These are phyloP conservation scores for Phycomyces nitens DNA, from an alignment of 192 early-diverging fungal genomes.

Conservation along the genomic window DNA sequence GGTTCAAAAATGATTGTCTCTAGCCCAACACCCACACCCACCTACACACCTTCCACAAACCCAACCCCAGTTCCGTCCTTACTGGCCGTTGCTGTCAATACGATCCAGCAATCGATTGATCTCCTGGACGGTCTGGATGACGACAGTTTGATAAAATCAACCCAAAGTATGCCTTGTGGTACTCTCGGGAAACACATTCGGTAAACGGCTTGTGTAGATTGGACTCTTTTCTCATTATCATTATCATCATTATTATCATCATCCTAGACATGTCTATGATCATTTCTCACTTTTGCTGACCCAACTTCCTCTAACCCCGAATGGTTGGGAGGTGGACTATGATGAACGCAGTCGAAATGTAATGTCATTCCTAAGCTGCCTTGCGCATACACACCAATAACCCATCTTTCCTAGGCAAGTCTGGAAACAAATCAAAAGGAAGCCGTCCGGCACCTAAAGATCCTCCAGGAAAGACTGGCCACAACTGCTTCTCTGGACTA, in stretches of 20 bases:
- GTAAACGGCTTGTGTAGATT: too few species aligned
- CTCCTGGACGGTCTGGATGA: constrained; percentile 21
- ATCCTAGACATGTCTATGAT: constrained; percentile 40
- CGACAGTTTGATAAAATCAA: constrained; percentile 36
- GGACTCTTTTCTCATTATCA: not conserved
- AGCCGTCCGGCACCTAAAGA: constrained; percentile 31
- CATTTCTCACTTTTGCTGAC: constrained; percentile 41
- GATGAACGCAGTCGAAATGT: constrained; percentile 44
- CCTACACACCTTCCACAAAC: not conserved
- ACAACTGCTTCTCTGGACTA: constrained; percentile 1
- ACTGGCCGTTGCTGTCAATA: constrained; percentile 12
- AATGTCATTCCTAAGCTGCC: constrained; percentile 12
- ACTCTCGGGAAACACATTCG: constrained; percentile 53
- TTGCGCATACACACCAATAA: too few species aligned
- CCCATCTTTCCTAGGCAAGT: constrained; percentile 28
- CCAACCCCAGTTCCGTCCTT: not conserved
- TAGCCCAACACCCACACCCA: not conserved
- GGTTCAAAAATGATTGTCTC: not conserved
- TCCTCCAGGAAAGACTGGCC: constrained; percentile 23
- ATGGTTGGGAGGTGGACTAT: constrained; percentile 39
- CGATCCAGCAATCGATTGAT: constrained; percentile 32
- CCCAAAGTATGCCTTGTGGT: constrained; percentile 37
- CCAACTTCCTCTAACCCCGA: constrained; percentile 6
- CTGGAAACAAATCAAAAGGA: constrained; percentile 39
- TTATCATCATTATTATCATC: not conserved